Base-by-base conservation (phyloP, 352 stramenopile genomes). In the Pythium myriotylum region DNA sequence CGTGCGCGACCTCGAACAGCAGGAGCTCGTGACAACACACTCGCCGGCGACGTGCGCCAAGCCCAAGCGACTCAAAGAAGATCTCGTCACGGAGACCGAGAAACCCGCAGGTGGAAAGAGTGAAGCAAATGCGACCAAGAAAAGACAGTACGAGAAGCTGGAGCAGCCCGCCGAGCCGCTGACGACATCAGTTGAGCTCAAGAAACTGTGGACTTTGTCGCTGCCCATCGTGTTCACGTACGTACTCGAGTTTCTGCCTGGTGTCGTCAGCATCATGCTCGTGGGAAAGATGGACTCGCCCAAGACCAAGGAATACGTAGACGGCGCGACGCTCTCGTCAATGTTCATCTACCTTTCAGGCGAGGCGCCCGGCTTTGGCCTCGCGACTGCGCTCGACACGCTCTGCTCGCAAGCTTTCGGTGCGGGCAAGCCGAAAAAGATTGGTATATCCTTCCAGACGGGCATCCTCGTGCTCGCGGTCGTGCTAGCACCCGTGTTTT, bases 331-430 rank as follows among this genome's bases (percentile, higher is more conserved):
- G 19, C 71, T 94, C 3, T 89, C 82, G 37, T 78, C 72, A 8
- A 89, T 91, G 85, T 84, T 89, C 43, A 84, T 88, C 52, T 96
- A 97, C 50, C 62, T 97, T 3, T 88, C 84, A n/a, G 86, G 73
- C 6, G 74, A 95, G 23, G 71, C 86, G 8, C 73, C 92, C 6
- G 86, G 81, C 5, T 86, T 96, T 32, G 87, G 87, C 0, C 70
- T 97, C 22, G 73, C 86, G 6, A 94, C 86, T 13, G 89, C 88
- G 9, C 84, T 97, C 71, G 90, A 97, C 67, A 97, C 90, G 56
- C 70, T 97, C 0, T 96, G 85, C 55, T 86, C 86, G 10, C 81
- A 95, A 62, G 86, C 88, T 39, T 92, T 84, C 48, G 89, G 89
- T 37, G 88, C 90, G 29, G 79, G 77, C 4, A 86, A 81, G 26